A percentile compares a stretch with the other conserved stretches of the same genome.
Conservation (phyloP, 164 flowering plant genomes). For the Nelumbo lutea region DNA sequence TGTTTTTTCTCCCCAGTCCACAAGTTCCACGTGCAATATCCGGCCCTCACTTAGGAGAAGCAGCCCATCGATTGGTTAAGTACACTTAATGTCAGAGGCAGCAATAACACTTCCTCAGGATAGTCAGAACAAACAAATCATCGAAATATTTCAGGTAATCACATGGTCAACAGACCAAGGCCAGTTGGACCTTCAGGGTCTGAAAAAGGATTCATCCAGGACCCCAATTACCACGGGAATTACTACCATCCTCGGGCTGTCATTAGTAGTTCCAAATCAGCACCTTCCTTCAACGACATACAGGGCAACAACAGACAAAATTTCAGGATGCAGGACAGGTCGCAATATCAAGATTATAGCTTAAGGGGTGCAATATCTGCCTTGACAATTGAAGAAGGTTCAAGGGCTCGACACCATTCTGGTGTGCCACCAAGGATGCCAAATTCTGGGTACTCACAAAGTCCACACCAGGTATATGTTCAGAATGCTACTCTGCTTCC, state of each 20-base stretch:
- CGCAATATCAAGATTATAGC: conserved; percentile 33
- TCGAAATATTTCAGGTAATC: conserved; percentile 29
- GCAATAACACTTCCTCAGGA: conserved; percentile 18
- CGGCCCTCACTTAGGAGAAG: conserved; percentile 81
- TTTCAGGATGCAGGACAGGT: conserved; percentile 36
- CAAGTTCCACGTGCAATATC: conserved; percentile 71
- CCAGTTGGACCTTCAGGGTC: conserved; percentile 71
- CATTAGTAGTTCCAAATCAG: conserved; percentile 28
- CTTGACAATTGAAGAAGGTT: conserved; percentile 43
- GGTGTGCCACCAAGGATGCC: conserved; percentile 22
- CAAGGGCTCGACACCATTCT: conserved; percentile 16
- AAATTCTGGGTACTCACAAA: conserved; percentile 19
- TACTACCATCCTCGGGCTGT: conserved; percentile 26
- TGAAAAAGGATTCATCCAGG: conserved; percentile 43
- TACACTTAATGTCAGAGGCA: conserved; percentile 51
- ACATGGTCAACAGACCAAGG: conserved; percentile 37
- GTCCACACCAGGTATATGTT: conserved; percentile 18
- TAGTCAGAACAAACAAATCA: conserved; percentile 21
- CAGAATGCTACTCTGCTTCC: conserved; percentile 40
- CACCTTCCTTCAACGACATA: conserved; percentile 27
- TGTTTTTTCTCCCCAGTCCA: conserved; percentile 42
- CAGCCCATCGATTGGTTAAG: conserved; percentile 85
- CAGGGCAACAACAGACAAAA: conserved; percentile 32
- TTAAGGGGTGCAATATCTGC: conserved; percentile 40
- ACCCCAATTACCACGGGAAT: conserved; percentile 25